Percentiles rank a stretch among this genome's conserved stretches.
Evolutionary conservation across 345 rosid species (phyloP).

Genomic region (Mercurialis annua): DNA sequence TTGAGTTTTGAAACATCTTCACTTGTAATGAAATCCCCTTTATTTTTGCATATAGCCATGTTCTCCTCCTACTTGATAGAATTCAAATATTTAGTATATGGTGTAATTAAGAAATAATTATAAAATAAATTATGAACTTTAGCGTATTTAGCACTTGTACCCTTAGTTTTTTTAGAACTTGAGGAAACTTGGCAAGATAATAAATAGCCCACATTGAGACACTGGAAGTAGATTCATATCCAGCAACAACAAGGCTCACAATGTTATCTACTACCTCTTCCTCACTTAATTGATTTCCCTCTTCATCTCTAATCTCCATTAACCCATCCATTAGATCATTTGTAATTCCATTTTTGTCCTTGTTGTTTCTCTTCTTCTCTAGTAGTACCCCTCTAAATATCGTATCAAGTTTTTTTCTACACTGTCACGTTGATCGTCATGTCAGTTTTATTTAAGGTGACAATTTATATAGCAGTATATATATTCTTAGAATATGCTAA

Average conservation of each 20-base stretch:
- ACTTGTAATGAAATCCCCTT: conserved; percentile 31
- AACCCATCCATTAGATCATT: conserved; percentile 43
- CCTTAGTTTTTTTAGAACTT: conserved; percentile 25
- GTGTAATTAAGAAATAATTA: neutral
- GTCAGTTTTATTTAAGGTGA: no score
- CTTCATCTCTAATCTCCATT: conserved; percentile 34
- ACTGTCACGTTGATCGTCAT: no score
- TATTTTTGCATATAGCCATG: conserved; percentile 19
- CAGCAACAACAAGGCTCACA: conserved; percentile 30
- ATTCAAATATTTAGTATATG: neutral
- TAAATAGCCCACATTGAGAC: conserved; percentile 41
- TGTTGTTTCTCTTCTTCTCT: conserved; percentile 36
- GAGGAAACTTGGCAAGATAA: conserved; percentile 36
- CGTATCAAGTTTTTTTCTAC: conserved; percentile 24
- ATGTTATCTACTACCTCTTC: conserved; percentile 41
- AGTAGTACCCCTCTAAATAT: conserved; percentile 25
- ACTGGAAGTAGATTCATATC: conserved; percentile 31
- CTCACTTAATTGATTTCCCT: conserved; percentile 34
- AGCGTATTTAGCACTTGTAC: conserved; percentile 1
- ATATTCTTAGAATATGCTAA: no score
- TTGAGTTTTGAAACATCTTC: conserved; percentile 36
- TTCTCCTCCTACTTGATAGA: conserved; percentile 49
- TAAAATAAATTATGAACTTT: no score
- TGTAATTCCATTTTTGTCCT: neutral
- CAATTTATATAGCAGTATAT: no score